A percentile compares a stretch with the other conserved stretches of the same genome.
These are phyloP conservation scores for Dendrobium officinale DNA, from an alignment of 106 monocot species.

Conservation along the genomic window DNA sequence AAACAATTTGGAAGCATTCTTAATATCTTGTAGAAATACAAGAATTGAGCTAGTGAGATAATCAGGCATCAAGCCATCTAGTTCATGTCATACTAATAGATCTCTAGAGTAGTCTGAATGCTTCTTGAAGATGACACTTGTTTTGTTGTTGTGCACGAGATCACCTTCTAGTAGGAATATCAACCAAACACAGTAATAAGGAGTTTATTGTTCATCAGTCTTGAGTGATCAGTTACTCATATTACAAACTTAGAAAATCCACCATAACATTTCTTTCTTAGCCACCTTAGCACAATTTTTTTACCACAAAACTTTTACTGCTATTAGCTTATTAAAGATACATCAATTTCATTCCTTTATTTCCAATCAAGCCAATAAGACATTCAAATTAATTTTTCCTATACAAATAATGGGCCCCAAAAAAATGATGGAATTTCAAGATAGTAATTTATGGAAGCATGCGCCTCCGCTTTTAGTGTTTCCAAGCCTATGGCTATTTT, in stretches of 20 bases:
- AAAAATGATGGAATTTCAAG: no score
- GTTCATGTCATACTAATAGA: background rate
- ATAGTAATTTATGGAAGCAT: background rate
- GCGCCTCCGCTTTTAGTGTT: background rate
- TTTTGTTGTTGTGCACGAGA: background rate
- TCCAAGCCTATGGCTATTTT: background rate
- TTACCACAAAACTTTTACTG: background rate
- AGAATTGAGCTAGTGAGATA: background rate
- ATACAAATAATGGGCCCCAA: background rate
- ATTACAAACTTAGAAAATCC: background rate
- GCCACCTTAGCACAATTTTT: background rate
- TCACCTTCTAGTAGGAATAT: background rate
- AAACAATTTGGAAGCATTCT: background rate
- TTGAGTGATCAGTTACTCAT: background rate
- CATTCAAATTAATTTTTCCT: background rate
- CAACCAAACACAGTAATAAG: background rate
- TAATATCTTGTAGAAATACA: background rate
- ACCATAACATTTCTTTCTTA: background rate
- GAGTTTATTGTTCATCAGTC: background rate
- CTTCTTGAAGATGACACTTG: no score
- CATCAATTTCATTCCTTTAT: background rate
- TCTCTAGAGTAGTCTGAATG: background rate
- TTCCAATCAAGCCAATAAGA: background rate
- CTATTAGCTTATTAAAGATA: background rate
- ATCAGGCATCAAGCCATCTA: background rate